Evolutionary conservation across 768 basidiomycete species (phyloP), one percentile per base, ranked within the genome.

Genomic region (Pleurotus tuoliensis): DNA sequence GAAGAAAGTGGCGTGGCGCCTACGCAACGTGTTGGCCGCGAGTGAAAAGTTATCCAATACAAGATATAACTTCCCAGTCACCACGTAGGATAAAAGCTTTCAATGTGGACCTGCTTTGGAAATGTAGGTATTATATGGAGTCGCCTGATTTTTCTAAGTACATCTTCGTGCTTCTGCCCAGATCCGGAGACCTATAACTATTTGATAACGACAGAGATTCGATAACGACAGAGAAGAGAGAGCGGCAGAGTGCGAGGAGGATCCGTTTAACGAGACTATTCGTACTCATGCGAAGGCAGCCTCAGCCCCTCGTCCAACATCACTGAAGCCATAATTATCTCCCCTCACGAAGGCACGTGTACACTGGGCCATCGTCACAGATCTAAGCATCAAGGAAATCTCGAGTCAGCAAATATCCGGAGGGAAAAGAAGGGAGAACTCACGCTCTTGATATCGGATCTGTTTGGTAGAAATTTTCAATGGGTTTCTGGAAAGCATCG

Each of bases 331-430:
- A 64, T 82, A 78, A 63, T 82, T 76, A 74, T 89, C 86, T 30
- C 82, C 86, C 67, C 87, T 86, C 59, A 88, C 87, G 66, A 95
- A 96, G 16, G 93, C 81, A 47, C 88, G 85, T 12, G 90, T 90
- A 69, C 94, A 96, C 62, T 94, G 90, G 1, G 94, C 94, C 94
- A 97, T 97, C 37, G 94, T 95, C 37, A 92, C 89, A n/a, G 92
- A 93, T 45, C 90, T 92, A 62, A 55, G 37, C 30, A 16, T 11
- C 22, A 37, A 16, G 13, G 47, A 50, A 59, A 45, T 9, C 59
- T 27, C 25, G 49, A 40, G 37, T 39, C 34, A 15, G 37, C 7
- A 25, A 24, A 2, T 2, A 39, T 55, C 18, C 20, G 50, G 47
- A 53, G 30, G 7, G 20, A 25, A 27, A 25, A 15, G 27, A 20